These are phyloP conservation scores for Diaporthe citri DNA, from an alignment of 2,329 filamentous ascomycete genomes.

Conservation along the genomic window DNA sequence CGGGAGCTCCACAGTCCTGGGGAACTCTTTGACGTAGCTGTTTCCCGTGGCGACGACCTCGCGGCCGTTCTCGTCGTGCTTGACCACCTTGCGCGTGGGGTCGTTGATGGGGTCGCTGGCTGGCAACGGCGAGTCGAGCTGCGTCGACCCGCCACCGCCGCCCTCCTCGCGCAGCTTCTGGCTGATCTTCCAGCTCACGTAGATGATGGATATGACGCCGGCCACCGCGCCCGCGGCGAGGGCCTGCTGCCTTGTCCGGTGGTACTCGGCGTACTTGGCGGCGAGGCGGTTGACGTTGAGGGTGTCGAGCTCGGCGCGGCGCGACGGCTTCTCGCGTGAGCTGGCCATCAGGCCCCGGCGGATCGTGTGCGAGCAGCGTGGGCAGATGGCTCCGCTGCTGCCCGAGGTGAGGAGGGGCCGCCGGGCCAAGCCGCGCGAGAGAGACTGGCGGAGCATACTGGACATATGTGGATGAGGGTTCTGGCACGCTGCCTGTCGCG, in stretches of 20 bases:
- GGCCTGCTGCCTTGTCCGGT: conserved; percentile 64
- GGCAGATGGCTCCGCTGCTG: conserved; percentile 8
- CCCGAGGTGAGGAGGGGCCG: conserved; percentile 38
- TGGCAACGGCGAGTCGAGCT: conserved; percentile 58
- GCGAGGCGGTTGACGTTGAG: conserved; percentile 65
- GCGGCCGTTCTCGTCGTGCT: conserved; percentile 76
- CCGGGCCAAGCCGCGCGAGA: conserved; percentile 44
- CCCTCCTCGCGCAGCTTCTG: conserved; percentile 47
- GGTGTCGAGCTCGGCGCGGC: conserved; percentile 58
- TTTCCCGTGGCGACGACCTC: conserved; percentile 87
- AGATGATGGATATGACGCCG: conserved; percentile 63
- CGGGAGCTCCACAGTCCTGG: conserved; percentile 76
- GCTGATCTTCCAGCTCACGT: conserved; percentile 66
- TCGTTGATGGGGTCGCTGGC: conserved; percentile 61
- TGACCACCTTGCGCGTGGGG: conserved; percentile 67
- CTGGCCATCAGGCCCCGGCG: conserved; percentile 53
- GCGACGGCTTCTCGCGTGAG: conserved; percentile 39
- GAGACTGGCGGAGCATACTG: conserved; percentile 49
- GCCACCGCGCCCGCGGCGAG: conserved; percentile 63
- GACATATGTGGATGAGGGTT: not conserved
- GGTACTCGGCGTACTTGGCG: conserved; percentile 61
- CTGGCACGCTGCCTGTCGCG: not conserved
- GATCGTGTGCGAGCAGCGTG: conserved; percentile 33
- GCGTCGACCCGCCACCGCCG: conserved; percentile 41
- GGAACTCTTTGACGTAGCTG: conserved; percentile 82